Conservation (phyloP, 2,329 filamentous ascomycete species). For the Ascochyta rabiei region DNA sequence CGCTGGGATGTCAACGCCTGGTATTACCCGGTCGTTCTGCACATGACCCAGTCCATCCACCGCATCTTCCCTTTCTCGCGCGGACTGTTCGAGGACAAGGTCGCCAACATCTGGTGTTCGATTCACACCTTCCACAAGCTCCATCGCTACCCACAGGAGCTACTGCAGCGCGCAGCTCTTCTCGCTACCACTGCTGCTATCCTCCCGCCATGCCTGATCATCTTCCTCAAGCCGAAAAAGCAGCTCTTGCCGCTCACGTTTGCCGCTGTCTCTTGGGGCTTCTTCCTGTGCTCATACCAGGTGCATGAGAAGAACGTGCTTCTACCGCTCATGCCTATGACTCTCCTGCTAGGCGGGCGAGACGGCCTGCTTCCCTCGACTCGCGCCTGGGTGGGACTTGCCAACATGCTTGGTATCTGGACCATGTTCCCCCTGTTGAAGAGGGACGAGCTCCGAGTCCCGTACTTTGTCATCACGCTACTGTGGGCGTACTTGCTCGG, state of each 20-base stretch:
- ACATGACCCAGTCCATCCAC: slow-evolving; percentile 82
- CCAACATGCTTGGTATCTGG: slow-evolving; percentile 87
- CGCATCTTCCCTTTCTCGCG: slow-evolving; percentile 95
- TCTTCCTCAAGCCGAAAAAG: slow-evolving; percentile 79
- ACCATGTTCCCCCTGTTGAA: slow-evolving; percentile 91
- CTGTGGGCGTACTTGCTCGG: slow-evolving; percentile 93
- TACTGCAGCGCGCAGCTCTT: slow-evolving; percentile 79
- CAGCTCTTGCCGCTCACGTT: slow-evolving; percentile 80
- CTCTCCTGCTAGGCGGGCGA: slow-evolving; percentile 77
- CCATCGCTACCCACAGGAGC: slow-evolving; percentile 69
- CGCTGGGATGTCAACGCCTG: slow-evolving; percentile 66
- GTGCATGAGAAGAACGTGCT: slow-evolving; percentile 98
- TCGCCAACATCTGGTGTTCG: slow-evolving; percentile 97
- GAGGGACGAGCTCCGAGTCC: slow-evolving; percentile 80
- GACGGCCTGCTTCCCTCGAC: slow-evolving; percentile 77
- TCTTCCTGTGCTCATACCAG: slow-evolving; percentile 97
- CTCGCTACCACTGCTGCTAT: slow-evolving; percentile 77
- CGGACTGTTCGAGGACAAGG: slow-evolving; percentile 98
- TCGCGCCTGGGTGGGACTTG: slow-evolving; percentile 93
- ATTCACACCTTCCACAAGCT: slow-evolving; percentile 90
- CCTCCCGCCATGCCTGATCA: slow-evolving; percentile 75
- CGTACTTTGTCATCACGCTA: slow-evolving; percentile 82
- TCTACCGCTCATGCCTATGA: slow-evolving; percentile 92
- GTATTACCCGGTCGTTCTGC: slow-evolving; percentile 77
- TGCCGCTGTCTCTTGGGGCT: slow-evolving; percentile 88